A percentile compares a stretch with the other conserved stretches of the same genome.
phyloP scores from a whole-genome alignment of 2,329 filamentous ascomycete genomes.

The Trichoderma breve region DNA sequence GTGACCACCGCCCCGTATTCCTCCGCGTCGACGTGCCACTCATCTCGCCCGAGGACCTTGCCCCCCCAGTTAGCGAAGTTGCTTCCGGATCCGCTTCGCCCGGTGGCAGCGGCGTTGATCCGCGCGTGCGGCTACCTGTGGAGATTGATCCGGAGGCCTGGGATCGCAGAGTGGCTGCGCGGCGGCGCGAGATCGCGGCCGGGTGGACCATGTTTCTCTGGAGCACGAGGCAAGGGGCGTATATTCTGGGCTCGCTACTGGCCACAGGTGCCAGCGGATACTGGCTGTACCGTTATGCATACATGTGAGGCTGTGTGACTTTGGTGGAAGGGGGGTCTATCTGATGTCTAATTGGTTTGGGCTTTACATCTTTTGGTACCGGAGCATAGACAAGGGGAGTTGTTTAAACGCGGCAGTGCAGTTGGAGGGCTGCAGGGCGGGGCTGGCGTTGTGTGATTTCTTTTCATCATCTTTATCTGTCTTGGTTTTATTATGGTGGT shows the following conservation, averaged over 20 bases:
- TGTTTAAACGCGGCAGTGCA: neutral
- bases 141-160: slow-evolving; percentile 56
- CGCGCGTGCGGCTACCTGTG: slow-evolving; percentile 47
- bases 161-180: slow-evolving; percentile 48
- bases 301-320: neutral
- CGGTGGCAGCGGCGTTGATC: slow-evolving; percentile 33
- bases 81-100: slow-evolving; percentile 23
- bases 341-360: neutral
- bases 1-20: slow-evolving; percentile 84
- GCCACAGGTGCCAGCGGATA: slow-evolving; percentile 44
- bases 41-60: slow-evolving; percentile 41
- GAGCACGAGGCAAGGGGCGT: slow-evolving; percentile 51
- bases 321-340: neutral
- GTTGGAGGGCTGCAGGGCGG: neutral
- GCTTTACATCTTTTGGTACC: neutral
- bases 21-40: slow-evolving; percentile 68
- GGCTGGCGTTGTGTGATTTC: neutral
- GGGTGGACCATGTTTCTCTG: slow-evolving; percentile 57
- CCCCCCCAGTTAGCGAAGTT: slow-evolving; percentile 26
- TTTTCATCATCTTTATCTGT: neutral
- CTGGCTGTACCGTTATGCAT: slow-evolving; percentile 37
- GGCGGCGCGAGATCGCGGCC: slow-evolving; percentile 46
- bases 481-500: neutral
- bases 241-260: slow-evolving; percentile 44
- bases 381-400: neutral